Conservation (phyloP, 495 filamentous ascomycete genomes). For the Trichoderma parareesei region DNA sequence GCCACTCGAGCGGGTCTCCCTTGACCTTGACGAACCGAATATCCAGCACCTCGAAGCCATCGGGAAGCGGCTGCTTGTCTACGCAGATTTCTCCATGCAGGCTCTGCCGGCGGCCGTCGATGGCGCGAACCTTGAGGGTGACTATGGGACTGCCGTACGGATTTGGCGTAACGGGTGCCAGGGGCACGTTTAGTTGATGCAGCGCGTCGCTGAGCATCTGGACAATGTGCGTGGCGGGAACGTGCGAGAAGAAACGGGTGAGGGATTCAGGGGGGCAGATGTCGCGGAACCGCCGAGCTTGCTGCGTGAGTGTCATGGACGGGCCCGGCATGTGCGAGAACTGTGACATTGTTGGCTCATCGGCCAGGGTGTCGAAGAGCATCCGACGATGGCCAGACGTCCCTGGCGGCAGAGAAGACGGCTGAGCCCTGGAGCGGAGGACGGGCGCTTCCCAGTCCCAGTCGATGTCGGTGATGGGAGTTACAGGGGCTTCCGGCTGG, state of each 20-base stretch:
- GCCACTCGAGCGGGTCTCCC: conserved; percentile 95
- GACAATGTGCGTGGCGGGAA: conserved; percentile 68
- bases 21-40: conserved; percentile 90
- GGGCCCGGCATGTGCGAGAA: conserved; percentile 79
- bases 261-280: conserved; percentile 73
- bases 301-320: conserved; percentile 73
- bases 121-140: conserved; percentile 62
- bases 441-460: conserved; percentile 71
- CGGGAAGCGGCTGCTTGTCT: conserved; percentile 51
- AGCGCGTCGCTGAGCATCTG: conserved; percentile 72
- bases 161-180: conserved; percentile 37
- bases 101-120: conserved; percentile 71
- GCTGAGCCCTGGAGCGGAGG: conserved; percentile 32
- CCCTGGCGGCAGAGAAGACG: conserved; percentile 45
- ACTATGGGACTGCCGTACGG: conserved; percentile 41
- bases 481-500: conserved; percentile 69
- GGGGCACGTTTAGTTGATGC: conserved; percentile 72
- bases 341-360: conserved; percentile 88
- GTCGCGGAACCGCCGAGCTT: conserved; percentile 78
- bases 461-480: conserved; percentile 53
- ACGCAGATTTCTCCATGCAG: conserved; percentile 79
- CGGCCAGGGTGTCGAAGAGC: conserved; percentile 58
- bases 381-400: conserved; percentile 21
- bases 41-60: conserved; percentile 58
- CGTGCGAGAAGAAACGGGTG: conserved; percentile 83